A percentile compares a stretch with the other conserved stretches of the same genome.
Conservation (phyloP, 176 grass and related monocot species). For the Juncus inflexus region DNA sequence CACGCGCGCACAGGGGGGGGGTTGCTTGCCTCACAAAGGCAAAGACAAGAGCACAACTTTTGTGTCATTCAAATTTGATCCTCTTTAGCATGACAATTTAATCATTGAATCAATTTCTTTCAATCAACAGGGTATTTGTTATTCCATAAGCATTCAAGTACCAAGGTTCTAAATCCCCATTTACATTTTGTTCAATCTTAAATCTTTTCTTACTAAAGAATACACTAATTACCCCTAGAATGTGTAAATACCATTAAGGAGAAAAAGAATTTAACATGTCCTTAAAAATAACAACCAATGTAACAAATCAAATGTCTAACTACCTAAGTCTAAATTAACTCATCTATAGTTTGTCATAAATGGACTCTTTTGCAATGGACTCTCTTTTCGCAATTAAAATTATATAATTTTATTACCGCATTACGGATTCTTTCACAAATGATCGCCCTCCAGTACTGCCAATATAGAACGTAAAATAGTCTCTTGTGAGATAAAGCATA, state of each 20-base stretch:
- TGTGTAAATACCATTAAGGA: no score
- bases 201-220: no score
- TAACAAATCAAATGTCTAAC: conserved; percentile 27
- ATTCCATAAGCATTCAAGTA: no score
- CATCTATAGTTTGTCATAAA: conserved; percentile 6
- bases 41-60: conserved; percentile 19
- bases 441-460: conserved; percentile 43
- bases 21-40: not conserved
- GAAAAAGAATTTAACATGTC: no score
- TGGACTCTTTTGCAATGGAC: not conserved
- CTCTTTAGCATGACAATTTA: not conserved
- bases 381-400: no score
- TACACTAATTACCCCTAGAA: no score
- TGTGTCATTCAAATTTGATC: conserved; percentile 12
- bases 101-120: conserved; percentile 20
- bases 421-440: conserved; percentile 40
- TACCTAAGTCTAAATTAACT: conserved; percentile 20
- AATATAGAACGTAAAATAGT: conserved; percentile 14
- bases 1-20: no score
- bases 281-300: conserved; percentile 8
- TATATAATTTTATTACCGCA: conserved; percentile 32
- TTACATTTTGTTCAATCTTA: no score
- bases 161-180: no score
- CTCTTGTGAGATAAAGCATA: conserved; percentile 12
- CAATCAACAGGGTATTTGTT: conserved; percentile 17